These are phyloP conservation scores for Fusarium keratoplasticum DNA, from an alignment of 2,329 filamentous ascomycete genomes.

Conservation along the genomic window DNA sequence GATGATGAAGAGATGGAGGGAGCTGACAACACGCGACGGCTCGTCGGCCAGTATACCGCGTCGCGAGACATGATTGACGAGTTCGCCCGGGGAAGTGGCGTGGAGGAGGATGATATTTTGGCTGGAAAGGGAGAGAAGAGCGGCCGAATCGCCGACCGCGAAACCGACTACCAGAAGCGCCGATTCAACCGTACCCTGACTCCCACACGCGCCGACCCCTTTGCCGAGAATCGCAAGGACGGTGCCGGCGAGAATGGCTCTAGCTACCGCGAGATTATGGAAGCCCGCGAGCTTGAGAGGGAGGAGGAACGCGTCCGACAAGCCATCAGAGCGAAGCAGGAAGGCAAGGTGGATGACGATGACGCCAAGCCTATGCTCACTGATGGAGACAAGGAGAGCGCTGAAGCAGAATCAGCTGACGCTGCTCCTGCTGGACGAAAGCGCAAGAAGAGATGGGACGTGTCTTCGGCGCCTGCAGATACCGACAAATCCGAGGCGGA, in stretches of 20 bases:
- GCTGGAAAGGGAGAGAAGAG: conserved; percentile 86
- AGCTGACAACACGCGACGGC: conserved; percentile 76
- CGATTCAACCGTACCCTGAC: conserved; percentile 90
- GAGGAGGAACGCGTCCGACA: conserved; percentile 90
- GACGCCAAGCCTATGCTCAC: conserved; percentile 83
- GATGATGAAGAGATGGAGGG: conserved; percentile 84
- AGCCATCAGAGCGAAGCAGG: conserved; percentile 79
- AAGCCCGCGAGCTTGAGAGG: conserved; percentile 86
- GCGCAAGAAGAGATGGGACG: conserved; percentile 96
- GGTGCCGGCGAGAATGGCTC: conserved; percentile 77
- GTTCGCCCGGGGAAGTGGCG: conserved; percentile 84
- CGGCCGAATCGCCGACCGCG: conserved; percentile 89
- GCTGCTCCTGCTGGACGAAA: conserved; percentile 74
- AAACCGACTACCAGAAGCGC: conserved; percentile 98
- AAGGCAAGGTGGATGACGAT: conserved; percentile 67
- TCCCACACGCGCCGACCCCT: conserved; percentile 86
- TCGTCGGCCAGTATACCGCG: conserved; percentile 96
- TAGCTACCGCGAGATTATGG: conserved; percentile 92
- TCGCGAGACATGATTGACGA: conserved; percentile 93
- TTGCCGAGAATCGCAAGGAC: conserved; percentile 79
- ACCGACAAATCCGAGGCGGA: conserved; percentile 63
- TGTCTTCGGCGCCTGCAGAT: conserved; percentile 68
- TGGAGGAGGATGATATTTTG: conserved; percentile 92
- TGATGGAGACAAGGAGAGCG: conserved; percentile 78
- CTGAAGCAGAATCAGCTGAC: conserved; percentile 75